Percentiles rank a stretch among this genome's conserved stretches.
phyloP scores from a whole-genome alignment of 768 basidiomycete genomes.

The Suillus alpinus region DNA sequence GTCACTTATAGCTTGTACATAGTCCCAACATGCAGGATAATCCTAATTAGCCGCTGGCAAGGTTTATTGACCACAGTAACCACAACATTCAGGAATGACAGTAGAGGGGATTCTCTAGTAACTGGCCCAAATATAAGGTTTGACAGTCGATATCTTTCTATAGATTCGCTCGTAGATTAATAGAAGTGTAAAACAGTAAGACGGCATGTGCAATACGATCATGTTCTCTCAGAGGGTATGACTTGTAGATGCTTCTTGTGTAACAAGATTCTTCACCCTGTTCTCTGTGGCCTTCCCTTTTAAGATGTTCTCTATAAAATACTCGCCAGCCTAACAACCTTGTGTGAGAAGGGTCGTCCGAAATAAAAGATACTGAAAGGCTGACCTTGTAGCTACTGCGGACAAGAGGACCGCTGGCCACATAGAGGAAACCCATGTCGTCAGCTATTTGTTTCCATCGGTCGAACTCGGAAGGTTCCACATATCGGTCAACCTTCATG shows the following conservation, averaged over 20 bases:
- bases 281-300: constrained; percentile 53
- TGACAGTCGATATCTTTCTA: too few relatives aligned
- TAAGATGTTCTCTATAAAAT: constrained; percentile 89
- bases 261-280: constrained; percentile 32
- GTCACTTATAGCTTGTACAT: neutral
- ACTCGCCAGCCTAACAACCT: constrained; percentile 81
- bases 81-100: neutral
- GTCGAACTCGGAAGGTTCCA: constrained; percentile 90
- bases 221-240: neutral
- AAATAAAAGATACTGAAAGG: neutral
- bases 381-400: constrained; percentile 95
- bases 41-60: neutral
- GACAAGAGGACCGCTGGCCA: constrained; percentile 94
- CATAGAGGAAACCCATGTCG: constrained; percentile 93
- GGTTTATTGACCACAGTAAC: neutral
- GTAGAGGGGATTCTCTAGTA: neutral
- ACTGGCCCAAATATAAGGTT: too few relatives aligned
- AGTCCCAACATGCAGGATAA: neutral
- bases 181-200: neutral
- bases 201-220: neutral
- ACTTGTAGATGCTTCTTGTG: constrained; percentile 14
- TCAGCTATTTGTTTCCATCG: constrained; percentile 89
- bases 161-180: neutral
- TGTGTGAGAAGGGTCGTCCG: constrained; percentile 1
- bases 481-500: constrained; percentile 98